These are phyloP conservation scores for Crepidotus variabilis DNA, from an alignment of 768 basidiomycete genomes.

Conservation along the genomic window DNA sequence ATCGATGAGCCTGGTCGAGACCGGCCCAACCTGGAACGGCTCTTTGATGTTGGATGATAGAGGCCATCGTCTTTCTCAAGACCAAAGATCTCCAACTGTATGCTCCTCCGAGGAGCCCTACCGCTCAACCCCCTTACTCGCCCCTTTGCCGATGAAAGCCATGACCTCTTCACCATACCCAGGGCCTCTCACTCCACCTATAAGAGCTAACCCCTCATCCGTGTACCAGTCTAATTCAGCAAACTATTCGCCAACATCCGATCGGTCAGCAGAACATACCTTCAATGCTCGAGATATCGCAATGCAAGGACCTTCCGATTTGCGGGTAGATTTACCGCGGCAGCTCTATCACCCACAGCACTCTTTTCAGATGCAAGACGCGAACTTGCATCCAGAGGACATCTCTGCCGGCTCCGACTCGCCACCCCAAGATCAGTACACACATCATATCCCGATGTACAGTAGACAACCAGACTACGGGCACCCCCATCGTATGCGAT, in stretches of 20 bases:
- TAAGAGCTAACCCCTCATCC: slow-evolving; percentile 39
- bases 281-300: slow-evolving; percentile 47
- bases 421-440: background rate
- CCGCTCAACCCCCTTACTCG: slow-evolving; percentile 42
- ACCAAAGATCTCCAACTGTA: background rate
- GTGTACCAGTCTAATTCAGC: slow-evolving; percentile 35
- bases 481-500: slow-evolving; percentile 42
- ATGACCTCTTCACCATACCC: slow-evolving; percentile 42
- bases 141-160: slow-evolving; percentile 45
- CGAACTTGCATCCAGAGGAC: slow-evolving; percentile 22
- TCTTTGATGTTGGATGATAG: background rate
- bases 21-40: background rate
- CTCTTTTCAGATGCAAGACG: slow-evolving; percentile 41
- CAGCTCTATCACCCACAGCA: slow-evolving; percentile 54
- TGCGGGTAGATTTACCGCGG: slow-evolving; percentile 34
- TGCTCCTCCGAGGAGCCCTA: slow-evolving; percentile 39
- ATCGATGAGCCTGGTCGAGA: background rate
- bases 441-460: background rate
- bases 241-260: slow-evolving; percentile 45
- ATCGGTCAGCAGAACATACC: slow-evolving; percentile 43
- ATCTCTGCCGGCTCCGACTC: slow-evolving; percentile 29
- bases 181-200: slow-evolving; percentile 30
- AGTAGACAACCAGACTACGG: background rate
- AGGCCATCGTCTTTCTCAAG: background rate
- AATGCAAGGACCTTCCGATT: slow-evolving; percentile 31